A percentile compares a stretch with the other conserved stretches of the same genome.
Evolutionary conservation across 78 protist genomes (phyloP).

Genomic region (Pigoraptor vietnamica): DNA sequence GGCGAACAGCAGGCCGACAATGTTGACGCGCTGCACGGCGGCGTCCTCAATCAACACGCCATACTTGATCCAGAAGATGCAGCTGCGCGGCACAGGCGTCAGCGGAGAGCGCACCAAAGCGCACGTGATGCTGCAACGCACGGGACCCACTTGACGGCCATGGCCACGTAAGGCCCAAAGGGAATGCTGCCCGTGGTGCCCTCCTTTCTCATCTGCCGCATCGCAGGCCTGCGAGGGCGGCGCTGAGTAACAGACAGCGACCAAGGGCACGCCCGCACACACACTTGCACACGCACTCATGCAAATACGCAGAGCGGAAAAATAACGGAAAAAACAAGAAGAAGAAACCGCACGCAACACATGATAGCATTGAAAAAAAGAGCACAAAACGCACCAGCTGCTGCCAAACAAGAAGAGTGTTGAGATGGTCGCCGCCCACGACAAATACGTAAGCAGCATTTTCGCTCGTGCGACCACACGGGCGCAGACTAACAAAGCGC

Average conservation of each 20-base stretch:
- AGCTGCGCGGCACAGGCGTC: too few species aligned
- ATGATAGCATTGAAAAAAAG: too few species aligned
- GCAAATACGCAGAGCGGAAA: too few species aligned
- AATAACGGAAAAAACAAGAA: too few species aligned
- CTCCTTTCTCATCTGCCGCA: neutral
- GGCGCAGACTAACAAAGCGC: too few species aligned
- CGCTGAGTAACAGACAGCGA: too few species aligned
- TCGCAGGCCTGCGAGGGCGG: neutral
- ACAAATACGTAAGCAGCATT: neutral
- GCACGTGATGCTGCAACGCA: neutral
- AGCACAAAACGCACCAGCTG: neutral
- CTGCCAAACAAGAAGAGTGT: neutral
- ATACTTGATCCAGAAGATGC: neutral
- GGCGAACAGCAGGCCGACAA: neutral
- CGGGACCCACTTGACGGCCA: neutral
- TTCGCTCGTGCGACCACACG: too few species aligned
- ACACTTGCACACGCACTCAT: too few species aligned
- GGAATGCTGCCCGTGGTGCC: neutral
- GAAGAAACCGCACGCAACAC: too few species aligned
- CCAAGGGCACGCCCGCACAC: too few species aligned
- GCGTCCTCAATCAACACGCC: neutral
- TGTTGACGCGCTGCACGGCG: neutral
- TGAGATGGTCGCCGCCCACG: neutral
- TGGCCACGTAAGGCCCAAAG: neutral
- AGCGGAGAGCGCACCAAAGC: too few species aligned